phyloP scores from a whole-genome alignment of 192 early-diverging fungal species.

The Umbelopsis vinacea region DNA sequence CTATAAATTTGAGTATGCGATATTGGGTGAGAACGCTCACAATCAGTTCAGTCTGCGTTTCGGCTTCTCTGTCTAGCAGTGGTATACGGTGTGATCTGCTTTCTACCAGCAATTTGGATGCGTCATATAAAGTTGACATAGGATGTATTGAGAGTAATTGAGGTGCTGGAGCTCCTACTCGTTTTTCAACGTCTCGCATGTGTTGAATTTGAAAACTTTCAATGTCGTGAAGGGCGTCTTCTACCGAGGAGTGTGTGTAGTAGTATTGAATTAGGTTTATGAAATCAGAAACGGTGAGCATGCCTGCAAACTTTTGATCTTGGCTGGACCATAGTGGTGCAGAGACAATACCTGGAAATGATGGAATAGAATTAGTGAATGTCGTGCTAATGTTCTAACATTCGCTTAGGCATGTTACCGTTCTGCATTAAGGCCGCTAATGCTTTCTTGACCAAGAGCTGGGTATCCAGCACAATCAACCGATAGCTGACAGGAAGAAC shows the following conservation, averaged over 20 bases:
- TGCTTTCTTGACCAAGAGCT: slow-evolving; percentile 90
- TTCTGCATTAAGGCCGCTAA: slow-evolving; percentile 92
- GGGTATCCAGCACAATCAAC: slow-evolving; percentile 90
- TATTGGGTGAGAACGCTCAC: slow-evolving; percentile 84
- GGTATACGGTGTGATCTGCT: slow-evolving; percentile 89
- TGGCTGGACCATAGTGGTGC: slow-evolving; percentile 90
- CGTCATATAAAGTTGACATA: slow-evolving; percentile 85
- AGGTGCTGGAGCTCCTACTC: slow-evolving; percentile 61
- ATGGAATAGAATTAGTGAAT: neutral
- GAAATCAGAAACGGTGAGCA: slow-evolving; percentile 96
- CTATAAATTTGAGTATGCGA: slow-evolving; percentile 39
- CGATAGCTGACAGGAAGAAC: slow-evolving; percentile 89
- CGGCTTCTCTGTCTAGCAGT: slow-evolving; percentile 80
- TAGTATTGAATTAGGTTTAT: slow-evolving; percentile 94
- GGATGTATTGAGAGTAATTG: slow-evolving; percentile 84
- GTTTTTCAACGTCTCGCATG: slow-evolving; percentile 66
- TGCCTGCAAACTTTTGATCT: slow-evolving; percentile 84
- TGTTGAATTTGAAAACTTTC: slow-evolving; percentile 76
- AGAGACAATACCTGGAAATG: slow-evolving; percentile 79
- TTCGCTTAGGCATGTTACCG: slow-evolving; percentile 56
- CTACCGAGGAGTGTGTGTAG: slow-evolving; percentile 79
- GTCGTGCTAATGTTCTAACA: neutral
- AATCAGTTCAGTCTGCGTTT: slow-evolving; percentile 80
- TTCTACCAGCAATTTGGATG: slow-evolving; percentile 77
- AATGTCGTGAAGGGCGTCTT: slow-evolving; percentile 85